Evolutionary conservation across 2,329 filamentous ascomycete genomes (phyloP).

Genomic region (Xylariaceae sp.): DNA sequence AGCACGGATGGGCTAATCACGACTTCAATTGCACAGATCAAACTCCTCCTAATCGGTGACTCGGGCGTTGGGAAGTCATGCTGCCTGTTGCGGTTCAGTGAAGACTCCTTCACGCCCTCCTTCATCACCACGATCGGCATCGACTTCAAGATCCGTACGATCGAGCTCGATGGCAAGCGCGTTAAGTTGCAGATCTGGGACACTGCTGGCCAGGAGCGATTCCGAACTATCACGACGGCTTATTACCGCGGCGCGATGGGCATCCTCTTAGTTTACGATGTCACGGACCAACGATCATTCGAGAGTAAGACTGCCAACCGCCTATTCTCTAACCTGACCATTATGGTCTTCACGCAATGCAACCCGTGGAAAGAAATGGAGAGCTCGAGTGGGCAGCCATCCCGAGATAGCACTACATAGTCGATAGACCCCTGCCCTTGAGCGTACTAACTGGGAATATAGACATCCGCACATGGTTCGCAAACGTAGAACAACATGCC

Average conservation of each 20-base stretch:
- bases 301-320: conserved; percentile 65
- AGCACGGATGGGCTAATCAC: conserved; percentile 14
- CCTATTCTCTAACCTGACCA: conserved; percentile 5
- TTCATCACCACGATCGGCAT: conserved; percentile 99
- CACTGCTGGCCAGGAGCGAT: conserved; percentile 96
- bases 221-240: conserved; percentile 97
- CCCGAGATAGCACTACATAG: background rate
- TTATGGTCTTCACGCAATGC: conserved; percentile 4
- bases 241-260: conserved; percentile 99
- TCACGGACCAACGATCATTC: conserved; percentile 94
- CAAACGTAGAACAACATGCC: conserved; percentile 97
- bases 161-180: conserved; percentile 97
- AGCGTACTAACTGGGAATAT: conserved; percentile 27
- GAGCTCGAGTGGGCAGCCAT: conserved; percentile 10
- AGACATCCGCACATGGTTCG: conserved; percentile 99
- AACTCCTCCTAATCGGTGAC: conserved; percentile 94
- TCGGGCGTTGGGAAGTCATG: conserved; percentile 97
- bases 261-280: conserved; percentile 96
- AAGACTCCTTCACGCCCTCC: conserved; percentile 95
- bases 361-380: background rate
- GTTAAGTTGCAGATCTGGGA: conserved; percentile 99
- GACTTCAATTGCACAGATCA: conserved; percentile 68
- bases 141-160: conserved; percentile 99
- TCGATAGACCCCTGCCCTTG: conserved; percentile 4
- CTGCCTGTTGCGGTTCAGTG: conserved; percentile 94